Base-by-base conservation (phyloP, 2,329 filamentous ascomycete species). In the Coleophoma eucalyptorum region DNA sequence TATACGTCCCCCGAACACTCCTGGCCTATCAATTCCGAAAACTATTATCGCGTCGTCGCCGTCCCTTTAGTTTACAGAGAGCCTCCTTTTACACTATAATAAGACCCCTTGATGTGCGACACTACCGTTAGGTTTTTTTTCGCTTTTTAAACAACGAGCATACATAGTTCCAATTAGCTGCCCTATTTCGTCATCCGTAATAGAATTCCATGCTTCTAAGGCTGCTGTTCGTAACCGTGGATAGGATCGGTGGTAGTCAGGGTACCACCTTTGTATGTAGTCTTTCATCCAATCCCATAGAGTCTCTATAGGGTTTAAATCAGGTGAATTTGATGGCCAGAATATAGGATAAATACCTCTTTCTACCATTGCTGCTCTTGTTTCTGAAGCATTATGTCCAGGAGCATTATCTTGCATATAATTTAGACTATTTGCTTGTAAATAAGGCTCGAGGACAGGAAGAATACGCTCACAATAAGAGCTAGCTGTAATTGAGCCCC, bases 281-380 rank as follows among this genome's bases (percentile, higher is more conserved):
- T 57, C 48, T 50, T 60, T 60, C 33, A 57, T 58, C 15, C 31
- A 10, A 49, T 58, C 33, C 55, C 43, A 58, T 8, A 59, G 32
- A 26, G 44, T 55, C 45, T 57, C 46, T 32, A 58, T 60, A 32
- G 50, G 50, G 43, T 51, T 55, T 6, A 58, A 48, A 49, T 58
- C 56, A 21, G 54, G 54, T 8, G 51, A 57, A 18, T 46, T 19
- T 3, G 46, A 13, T 33, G 54, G 58, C 56, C 37, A 59, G 4
- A 44, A n/a, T 5, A 60, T 58, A 40, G 26, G 15, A 16, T 19
- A 37, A 42, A 56, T 42, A 15, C 46, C 43, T 35, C 13, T 33
- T 15, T 21, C 38, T 34, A 40, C 15, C 43, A 58, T 19, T 2
- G 50, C 49, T 16, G 48, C 50, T n/a, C 34, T 55, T 50, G 46